These are phyloP conservation scores for Aspergillus costaricaensis DNA, from an alignment of 2,329 filamentous ascomycete species.

Conservation along the genomic window DNA sequence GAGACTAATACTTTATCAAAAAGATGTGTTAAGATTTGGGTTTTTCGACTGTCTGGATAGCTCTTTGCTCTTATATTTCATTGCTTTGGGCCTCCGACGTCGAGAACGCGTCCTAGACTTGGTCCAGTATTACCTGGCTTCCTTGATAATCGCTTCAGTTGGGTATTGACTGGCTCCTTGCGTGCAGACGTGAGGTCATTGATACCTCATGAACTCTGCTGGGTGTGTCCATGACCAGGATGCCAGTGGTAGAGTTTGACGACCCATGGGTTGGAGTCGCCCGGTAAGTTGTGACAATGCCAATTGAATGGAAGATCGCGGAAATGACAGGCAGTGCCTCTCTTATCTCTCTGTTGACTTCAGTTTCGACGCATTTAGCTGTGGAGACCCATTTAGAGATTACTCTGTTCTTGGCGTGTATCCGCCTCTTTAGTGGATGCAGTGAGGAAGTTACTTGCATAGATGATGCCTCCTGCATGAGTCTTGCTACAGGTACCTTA, in stretches of 20 bases:
- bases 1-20: too few species aligned
- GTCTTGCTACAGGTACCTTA: too few species aligned
- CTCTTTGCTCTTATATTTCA: not conserved
- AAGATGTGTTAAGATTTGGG: not conserved
- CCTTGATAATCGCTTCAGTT: not conserved
- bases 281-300: not conserved
- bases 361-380: too few species aligned
- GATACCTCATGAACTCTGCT: not conserved
- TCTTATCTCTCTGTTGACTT: too few species aligned
- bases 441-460: too few species aligned
- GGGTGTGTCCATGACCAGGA: not conserved
- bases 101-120: not conserved
- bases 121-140: not conserved
- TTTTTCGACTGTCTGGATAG: not conserved
- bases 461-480: too few species aligned
- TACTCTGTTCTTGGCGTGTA: too few species aligned
- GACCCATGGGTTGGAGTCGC: not conserved
- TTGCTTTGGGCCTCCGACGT: not conserved
- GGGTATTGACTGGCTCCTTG: not conserved
- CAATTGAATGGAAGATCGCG: not conserved
- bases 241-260: not conserved
- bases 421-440: too few species aligned
- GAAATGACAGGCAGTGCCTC: not conserved
- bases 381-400: too few species aligned
- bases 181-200: not conserved